phyloP scores from a whole-genome alignment of 1,139 yeast species.

The Candida sp. region DNA sequence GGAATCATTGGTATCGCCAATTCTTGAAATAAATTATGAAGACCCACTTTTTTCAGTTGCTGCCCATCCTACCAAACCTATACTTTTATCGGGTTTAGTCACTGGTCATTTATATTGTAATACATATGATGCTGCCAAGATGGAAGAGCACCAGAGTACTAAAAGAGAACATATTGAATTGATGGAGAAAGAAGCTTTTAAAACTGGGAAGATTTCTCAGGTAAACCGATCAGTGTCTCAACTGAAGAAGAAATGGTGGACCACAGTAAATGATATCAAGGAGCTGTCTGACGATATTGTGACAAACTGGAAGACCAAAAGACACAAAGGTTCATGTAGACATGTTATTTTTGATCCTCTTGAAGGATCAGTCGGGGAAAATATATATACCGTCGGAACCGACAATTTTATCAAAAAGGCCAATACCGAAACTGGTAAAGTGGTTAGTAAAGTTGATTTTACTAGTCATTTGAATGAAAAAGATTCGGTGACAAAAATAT shows the following conservation, averaged over 20 bases:
- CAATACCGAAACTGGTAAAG: conserved; percentile 70
- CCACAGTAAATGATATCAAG: conserved; percentile 34
- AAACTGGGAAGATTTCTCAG: conserved; percentile 22
- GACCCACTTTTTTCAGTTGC: conserved; percentile 77
- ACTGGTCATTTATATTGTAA: conserved; percentile 70
- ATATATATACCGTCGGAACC: conserved; percentile 68
- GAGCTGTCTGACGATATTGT: conserved; percentile 27
- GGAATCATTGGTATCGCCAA: conserved; percentile 44
- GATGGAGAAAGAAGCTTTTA: conserved; percentile 23
- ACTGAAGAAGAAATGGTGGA: conserved; percentile 49
- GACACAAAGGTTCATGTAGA: conserved; percentile 90
- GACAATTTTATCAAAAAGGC: conserved; percentile 83
- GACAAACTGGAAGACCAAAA: conserved; percentile 76
- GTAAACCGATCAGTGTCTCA: conserved; percentile 35
- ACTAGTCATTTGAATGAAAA: conserved; percentile 20
- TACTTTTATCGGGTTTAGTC: conserved; percentile 69
- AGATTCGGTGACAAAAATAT: conserved; percentile 55
- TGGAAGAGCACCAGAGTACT: conserved; percentile 30
- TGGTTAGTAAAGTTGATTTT: conserved; percentile 48
- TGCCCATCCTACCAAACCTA: conserved; percentile 72
- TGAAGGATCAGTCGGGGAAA: conserved; percentile 46
- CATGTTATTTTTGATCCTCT: conserved; percentile 63
- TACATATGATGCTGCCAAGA: conserved; percentile 46
- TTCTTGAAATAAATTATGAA: conserved; percentile 46
- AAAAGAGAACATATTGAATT: conserved; percentile 17